These are phyloP conservation scores for Beauveria sp. DNA, from an alignment of 2,329 filamentous ascomycete species.

Conservation along the genomic window DNA sequence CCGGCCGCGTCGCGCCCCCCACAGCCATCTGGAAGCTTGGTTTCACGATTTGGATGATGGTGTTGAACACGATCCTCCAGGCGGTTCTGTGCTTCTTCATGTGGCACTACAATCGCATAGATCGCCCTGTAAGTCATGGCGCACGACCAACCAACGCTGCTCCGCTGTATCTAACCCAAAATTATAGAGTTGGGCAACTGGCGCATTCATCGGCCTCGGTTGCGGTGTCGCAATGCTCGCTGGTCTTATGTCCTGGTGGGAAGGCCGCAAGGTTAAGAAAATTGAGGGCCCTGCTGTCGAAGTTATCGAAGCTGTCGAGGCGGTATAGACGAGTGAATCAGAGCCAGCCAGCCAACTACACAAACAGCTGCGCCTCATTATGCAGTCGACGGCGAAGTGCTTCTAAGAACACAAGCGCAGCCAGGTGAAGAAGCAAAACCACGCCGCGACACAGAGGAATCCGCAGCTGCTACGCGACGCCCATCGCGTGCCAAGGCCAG, in stretches of 20 bases:
- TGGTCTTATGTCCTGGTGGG: conserved; percentile 21
- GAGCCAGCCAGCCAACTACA: neutral
- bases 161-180: neutral
- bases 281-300: conserved; percentile 18
- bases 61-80: conserved; percentile 18
- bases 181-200: conserved; percentile 16
- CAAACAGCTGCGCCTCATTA: too few species aligned
- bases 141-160: neutral
- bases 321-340: neutral
- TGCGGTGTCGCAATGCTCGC: conserved; percentile 20
- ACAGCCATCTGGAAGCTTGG: conserved; percentile 19
- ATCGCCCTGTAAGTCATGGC: conserved; percentile 17
- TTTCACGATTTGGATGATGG: conserved; percentile 21
- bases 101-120: conserved; percentile 19
- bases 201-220: conserved; percentile 18
- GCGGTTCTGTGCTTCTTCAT: conserved; percentile 19
- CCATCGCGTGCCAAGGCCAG: too few species aligned
- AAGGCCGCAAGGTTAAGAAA: conserved; percentile 20
- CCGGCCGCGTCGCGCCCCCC: conserved; percentile 15
- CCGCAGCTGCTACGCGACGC: too few species aligned
- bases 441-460: too few species aligned
- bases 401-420: too few species aligned
- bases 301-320: conserved; percentile 7
- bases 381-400: too few species aligned
- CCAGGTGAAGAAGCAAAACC: too few species aligned